Percentiles rank a stretch among this genome's conserved stretches.
Evolutionary conservation across 768 basidiomycete species (phyloP).

Genomic region (Myochromella boudieri): DNA sequence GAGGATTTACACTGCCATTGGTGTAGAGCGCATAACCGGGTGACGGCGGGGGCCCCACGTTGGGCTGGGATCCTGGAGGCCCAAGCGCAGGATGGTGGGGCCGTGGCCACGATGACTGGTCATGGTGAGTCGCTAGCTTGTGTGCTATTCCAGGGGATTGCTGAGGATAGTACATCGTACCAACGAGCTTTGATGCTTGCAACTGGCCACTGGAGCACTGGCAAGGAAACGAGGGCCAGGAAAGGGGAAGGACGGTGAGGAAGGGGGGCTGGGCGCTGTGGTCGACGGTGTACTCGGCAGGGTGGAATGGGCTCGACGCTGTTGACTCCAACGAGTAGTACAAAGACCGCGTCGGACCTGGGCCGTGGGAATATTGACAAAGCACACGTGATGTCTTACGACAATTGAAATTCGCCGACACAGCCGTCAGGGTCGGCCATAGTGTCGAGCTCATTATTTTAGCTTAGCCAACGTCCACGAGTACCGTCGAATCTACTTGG

Average conservation of each 20-base stretch:
- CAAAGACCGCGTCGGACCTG: constrained; percentile 19
- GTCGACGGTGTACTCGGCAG: constrained; percentile 14
- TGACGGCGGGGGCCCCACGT: constrained; percentile 67
- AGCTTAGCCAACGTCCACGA: neutral
- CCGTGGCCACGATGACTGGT: constrained; percentile 72
- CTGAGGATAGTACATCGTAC: constrained; percentile 83
- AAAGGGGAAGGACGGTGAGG: neutral
- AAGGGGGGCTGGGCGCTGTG: constrained; percentile 13
- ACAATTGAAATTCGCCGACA: too few relatives aligned
- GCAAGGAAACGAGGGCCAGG: neutral
- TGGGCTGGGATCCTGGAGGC: constrained; percentile 48
- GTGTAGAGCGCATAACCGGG: constrained; percentile 78
- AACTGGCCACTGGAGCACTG: constrained; percentile 7
- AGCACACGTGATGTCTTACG: constrained; percentile 13
- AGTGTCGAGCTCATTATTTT: constrained; percentile 4
- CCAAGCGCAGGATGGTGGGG: constrained; percentile 54
- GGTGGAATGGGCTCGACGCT: constrained; percentile 15
- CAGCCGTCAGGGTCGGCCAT: too few relatives aligned
- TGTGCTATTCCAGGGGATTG: constrained; percentile 80
- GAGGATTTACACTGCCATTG: constrained; percentile 60
- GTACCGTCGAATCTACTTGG: constrained; percentile 4
- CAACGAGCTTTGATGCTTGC: constrained; percentile 25
- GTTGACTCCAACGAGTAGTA: constrained; percentile 19
- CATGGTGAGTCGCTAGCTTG: constrained; percentile 74
- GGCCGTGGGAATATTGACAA: constrained; percentile 20